These are phyloP conservation scores for Botrytis deweyae DNA, from an alignment of 2,329 filamentous ascomycete genomes.

Conservation along the genomic window DNA sequence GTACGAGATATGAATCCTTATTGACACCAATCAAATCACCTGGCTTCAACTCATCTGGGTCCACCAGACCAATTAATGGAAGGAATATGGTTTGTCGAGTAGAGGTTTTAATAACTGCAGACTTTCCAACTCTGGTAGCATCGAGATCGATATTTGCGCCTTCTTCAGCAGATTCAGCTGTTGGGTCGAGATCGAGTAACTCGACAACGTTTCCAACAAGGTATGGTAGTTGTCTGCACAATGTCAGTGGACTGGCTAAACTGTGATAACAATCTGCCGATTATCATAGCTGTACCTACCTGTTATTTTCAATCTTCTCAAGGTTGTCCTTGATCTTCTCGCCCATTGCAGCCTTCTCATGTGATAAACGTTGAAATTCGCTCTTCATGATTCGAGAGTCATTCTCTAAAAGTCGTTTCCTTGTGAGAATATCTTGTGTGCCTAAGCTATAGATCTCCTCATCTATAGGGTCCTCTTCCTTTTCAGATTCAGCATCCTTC, in stretches of 20 bases:
- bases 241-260: constrained; percentile 21
- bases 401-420: constrained; percentile 91
- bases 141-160: constrained; percentile 98
- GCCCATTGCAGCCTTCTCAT: constrained; percentile 93
- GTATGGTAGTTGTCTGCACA: constrained; percentile 85
- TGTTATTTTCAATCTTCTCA: constrained; percentile 99
- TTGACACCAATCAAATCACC: constrained; percentile 97
- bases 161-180: constrained; percentile 92
- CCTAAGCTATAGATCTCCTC: constrained; percentile 89
- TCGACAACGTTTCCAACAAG: constrained; percentile 98
- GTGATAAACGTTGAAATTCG: constrained; percentile 88
- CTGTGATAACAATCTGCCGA: background rate
- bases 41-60: constrained; percentile 91
- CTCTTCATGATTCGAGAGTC: constrained; percentile 98
- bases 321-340: constrained; percentile 99
- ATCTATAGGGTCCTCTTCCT: constrained; percentile 81
- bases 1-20: constrained; percentile 96
- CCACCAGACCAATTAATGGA: constrained; percentile 92
- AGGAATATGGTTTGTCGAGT: constrained; percentile 98
- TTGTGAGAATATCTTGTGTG: constrained; percentile 91
- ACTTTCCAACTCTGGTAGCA: constrained; percentile 94
- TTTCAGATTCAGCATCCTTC: constrained; percentile 75
- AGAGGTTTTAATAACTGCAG: constrained; percentile 98
- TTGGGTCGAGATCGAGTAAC: constrained; percentile 92
- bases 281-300: constrained; percentile 54